Conservation (phyloP, 2,329 filamentous ascomycete genomes). For the Penicillium sp. region DNA sequence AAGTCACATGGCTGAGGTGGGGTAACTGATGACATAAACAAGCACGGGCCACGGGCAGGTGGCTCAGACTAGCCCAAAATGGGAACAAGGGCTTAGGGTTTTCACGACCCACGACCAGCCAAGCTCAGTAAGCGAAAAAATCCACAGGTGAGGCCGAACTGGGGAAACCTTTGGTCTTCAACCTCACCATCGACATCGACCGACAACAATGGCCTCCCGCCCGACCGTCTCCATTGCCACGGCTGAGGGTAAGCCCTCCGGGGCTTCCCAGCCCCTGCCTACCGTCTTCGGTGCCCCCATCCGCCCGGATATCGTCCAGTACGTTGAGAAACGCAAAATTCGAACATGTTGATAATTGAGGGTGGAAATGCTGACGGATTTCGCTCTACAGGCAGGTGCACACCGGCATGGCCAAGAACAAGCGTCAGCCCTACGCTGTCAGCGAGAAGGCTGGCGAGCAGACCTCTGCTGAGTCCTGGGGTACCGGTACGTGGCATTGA, state of each 20-base stretch:
- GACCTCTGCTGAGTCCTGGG: conserved; percentile 99
- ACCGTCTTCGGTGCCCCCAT: conserved; percentile 97
- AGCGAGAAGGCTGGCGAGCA: conserved; percentile 99
- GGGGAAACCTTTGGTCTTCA: conserved; percentile 44
- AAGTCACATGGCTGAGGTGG: conserved; percentile 5
- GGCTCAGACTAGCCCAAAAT: conserved; percentile 17
- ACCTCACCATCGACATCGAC: conserved; percentile 49
- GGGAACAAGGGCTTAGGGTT: conserved; percentile 46
- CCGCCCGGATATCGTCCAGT: conserved; percentile 98
- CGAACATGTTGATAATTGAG: conserved; percentile 20
- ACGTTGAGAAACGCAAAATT: conserved; percentile 47
- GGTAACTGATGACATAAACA: conserved; percentile 12
- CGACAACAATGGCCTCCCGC: conserved; percentile 83
- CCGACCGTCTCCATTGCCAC: conserved; percentile 97
- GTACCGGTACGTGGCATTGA: conserved; percentile 77
- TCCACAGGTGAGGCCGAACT: conserved; percentile 42
- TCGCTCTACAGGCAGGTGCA: conserved; percentile 69
- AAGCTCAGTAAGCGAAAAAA: conserved; percentile 52
- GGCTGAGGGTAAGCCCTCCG: conserved; percentile 91
- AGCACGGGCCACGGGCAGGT: not conserved
- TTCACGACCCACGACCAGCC: conserved; percentile 35
- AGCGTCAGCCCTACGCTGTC: conserved; percentile 98
- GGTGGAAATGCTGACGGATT: conserved; percentile 43
- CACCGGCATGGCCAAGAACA: conserved; percentile 99
- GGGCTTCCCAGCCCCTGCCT: conserved; percentile 88